These are phyloP conservation scores for Cenchrus fungigraminus DNA, from an alignment of 176 grass and related monocot species.

Conservation along the genomic window DNA sequence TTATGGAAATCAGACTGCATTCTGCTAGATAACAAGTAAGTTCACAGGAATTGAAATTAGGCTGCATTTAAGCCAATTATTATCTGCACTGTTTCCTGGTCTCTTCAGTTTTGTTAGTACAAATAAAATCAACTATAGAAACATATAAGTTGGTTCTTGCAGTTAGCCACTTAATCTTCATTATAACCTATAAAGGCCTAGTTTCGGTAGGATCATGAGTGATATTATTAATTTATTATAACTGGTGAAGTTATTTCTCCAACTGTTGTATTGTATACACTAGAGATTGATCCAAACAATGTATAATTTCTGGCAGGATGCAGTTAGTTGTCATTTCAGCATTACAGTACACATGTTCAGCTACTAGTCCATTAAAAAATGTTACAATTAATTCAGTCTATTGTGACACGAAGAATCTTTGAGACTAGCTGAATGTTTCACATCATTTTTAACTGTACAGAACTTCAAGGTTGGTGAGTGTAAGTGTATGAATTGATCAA, in stretches of 20 bases:
- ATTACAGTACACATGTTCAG: conserved; percentile 23
- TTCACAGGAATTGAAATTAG: conserved; percentile 5
- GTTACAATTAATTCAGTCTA: conserved; percentile 8
- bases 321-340: conserved; percentile 12
- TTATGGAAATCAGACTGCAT: conserved; percentile 55
- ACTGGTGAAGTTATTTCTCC: not conserved
- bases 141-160: conserved; percentile 14
- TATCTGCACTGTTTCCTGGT: conserved; percentile 11
- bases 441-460: conserved; percentile 13
- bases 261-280: not conserved
- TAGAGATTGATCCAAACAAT: not conserved
- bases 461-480: conserved; percentile 18
- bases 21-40: conserved; percentile 72
- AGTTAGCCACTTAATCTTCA: conserved; percentile 14
- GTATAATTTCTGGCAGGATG: not conserved
- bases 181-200: not conserved
- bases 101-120: conserved; percentile 18
- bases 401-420: conserved; percentile 6
- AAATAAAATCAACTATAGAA: conserved; percentile 38
- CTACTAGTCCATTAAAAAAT: not conserved
- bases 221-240: conserved; percentile 5
- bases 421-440: conserved; percentile 2
- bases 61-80: not conserved
- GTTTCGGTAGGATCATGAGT: not conserved
- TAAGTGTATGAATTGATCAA: conserved; percentile 12